A percentile compares a stretch with the other conserved stretches of the same genome.
Evolutionary conservation across 2,329 filamentous ascomycete species (phyloP).

Genomic region (Penicillium sp.): DNA sequence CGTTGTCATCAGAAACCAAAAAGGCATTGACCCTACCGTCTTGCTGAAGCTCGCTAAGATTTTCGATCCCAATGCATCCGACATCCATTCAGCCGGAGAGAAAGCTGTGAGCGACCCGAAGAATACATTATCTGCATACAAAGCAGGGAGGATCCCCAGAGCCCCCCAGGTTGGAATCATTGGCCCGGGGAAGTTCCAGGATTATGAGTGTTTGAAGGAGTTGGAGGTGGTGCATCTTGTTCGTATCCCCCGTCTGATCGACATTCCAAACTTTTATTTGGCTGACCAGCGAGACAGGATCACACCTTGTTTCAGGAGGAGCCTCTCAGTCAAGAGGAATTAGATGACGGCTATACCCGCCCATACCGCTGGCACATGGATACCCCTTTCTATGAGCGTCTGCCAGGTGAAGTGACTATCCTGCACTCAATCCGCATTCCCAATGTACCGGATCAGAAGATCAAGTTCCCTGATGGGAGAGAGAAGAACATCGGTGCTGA

Average conservation of each 20-base stretch:
- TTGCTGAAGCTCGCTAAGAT: slow-evolving; percentile 9
- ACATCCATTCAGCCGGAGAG: slow-evolving; percentile 12
- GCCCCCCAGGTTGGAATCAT: slow-evolving; percentile 13
- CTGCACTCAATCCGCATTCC: slow-evolving; percentile 11
- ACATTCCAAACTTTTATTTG: background rate
- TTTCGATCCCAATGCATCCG: slow-evolving; percentile 10
- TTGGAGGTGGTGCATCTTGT: slow-evolving; percentile 12
- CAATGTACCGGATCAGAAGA: slow-evolving; percentile 11
- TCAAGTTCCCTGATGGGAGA: slow-evolving; percentile 11
- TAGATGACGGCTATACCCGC: slow-evolving; percentile 10
- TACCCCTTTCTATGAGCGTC: slow-evolving; percentile 12
- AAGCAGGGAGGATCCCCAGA: slow-evolving; percentile 10
- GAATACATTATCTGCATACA: slow-evolving; percentile 13
- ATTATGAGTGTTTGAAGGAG: slow-evolving; percentile 8
- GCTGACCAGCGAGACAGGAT: slow-evolving; percentile 2
- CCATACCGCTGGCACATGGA: slow-evolving; percentile 16
- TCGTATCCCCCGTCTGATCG: background rate
- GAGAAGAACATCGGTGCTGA: slow-evolving; percentile 9
- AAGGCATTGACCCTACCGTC: slow-evolving; percentile 9
- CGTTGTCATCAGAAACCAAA: slow-evolving; percentile 9
- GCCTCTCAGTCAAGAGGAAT: slow-evolving; percentile 1
- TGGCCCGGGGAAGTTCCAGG: slow-evolving; percentile 7
- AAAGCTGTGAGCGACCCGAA: slow-evolving; percentile 12
- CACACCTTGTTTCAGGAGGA: slow-evolving; percentile 11
- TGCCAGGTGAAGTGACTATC: slow-evolving; percentile 13